A percentile compares a stretch with the other conserved stretches of the same genome.
phyloP scores from a whole-genome alignment of 768 basidiomycete species.

The Collybia sordida region DNA sequence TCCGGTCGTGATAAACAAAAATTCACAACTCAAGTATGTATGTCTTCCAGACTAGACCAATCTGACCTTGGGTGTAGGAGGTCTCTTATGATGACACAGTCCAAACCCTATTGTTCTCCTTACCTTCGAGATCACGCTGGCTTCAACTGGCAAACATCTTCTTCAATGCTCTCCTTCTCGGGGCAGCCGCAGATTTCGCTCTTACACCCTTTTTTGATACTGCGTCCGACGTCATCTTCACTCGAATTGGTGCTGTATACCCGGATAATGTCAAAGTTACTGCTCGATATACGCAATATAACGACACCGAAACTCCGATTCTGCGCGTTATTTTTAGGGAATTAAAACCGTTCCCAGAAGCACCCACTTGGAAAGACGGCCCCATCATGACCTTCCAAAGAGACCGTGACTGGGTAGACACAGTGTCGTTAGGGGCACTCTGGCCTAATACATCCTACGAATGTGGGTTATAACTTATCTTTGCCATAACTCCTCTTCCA shows the following conservation, averaged over 20 bases:
- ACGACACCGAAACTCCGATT: conserved; percentile 28
- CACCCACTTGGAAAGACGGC: conserved; percentile 53
- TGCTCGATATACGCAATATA: conserved; percentile 53
- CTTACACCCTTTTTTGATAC: conserved; percentile 54
- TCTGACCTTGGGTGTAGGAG: conserved; percentile 7
- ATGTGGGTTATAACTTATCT: conserved; percentile 40
- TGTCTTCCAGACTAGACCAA: background rate
- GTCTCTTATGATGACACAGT: conserved; percentile 5
- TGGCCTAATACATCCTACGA: conserved; percentile 72
- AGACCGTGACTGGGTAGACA: conserved; percentile 59
- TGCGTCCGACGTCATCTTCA: conserved; percentile 57
- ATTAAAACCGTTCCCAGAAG: conserved; percentile 16
- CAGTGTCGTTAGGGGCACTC: conserved; percentile 52
- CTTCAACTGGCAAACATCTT: conserved; percentile 27
- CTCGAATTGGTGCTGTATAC: conserved; percentile 70
- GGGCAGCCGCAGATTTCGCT: conserved; percentile 48
- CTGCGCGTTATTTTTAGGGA: conserved; percentile 50
- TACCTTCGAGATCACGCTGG: conserved; percentile 31
- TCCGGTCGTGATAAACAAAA: background rate
- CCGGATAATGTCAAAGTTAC: conserved; percentile 62
- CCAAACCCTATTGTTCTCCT: conserved; percentile 24
- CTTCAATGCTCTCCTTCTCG: conserved; percentile 32
- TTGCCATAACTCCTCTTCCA: background rate
- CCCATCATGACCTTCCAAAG: conserved; percentile 43
- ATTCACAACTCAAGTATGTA: background rate